phyloP scores from a whole-genome alignment of 192 early-diverging fungal species.

The Linnemannia exigua region DNA sequence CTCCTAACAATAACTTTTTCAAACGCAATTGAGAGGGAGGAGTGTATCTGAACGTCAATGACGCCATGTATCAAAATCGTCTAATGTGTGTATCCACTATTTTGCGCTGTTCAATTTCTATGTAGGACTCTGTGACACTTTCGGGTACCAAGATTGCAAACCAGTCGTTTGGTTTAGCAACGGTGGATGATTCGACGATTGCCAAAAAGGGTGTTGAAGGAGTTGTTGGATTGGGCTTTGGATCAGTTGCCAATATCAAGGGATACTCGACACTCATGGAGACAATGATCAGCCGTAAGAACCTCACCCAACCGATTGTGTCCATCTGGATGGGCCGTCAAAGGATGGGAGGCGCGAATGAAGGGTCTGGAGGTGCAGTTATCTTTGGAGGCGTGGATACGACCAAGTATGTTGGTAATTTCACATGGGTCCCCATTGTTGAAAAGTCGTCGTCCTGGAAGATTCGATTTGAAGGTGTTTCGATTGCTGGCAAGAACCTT shows the following conservation, averaged over 20 bases:
- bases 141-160: constrained; percentile 25
- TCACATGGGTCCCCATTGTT: constrained; percentile 37
- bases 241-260: constrained; percentile 34
- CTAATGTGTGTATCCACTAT: not conserved
- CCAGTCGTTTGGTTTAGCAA: constrained; percentile 45
- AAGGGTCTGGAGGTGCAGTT: constrained; percentile 39
- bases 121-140: constrained; percentile 31
- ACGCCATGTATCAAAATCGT: not conserved
- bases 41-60: not conserved
- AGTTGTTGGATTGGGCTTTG: constrained; percentile 47
- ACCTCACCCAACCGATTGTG: constrained; percentile 44
- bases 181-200: constrained; percentile 46
- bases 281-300: constrained; percentile 22
- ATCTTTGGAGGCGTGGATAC: constrained; percentile 56
- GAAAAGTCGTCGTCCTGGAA: constrained; percentile 40
- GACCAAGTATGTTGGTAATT: constrained; percentile 51
- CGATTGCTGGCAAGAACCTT: constrained; percentile 39
- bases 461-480: constrained; percentile 36
- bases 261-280: constrained; percentile 37
- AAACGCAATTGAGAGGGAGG: not conserved
- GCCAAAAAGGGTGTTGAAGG: constrained; percentile 51
- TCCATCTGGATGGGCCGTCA: constrained; percentile 51
- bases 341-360: constrained; percentile 35
- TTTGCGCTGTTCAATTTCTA: not conserved
- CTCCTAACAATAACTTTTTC: not conserved